phyloP scores from a whole-genome alignment of 768 basidiomycete species.

The Phallus indusiatus region DNA sequence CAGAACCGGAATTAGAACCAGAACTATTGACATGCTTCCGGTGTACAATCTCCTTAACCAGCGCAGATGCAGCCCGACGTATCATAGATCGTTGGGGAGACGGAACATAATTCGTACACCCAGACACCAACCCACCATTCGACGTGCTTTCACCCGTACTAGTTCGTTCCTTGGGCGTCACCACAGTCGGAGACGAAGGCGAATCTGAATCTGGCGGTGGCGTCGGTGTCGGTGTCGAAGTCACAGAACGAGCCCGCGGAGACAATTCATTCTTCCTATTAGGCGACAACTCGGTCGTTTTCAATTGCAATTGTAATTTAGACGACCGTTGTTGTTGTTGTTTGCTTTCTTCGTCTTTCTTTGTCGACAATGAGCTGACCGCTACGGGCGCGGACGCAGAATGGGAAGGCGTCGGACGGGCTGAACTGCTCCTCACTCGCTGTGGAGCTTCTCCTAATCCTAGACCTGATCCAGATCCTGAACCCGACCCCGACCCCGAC shows the following conservation, averaged over 20 bases:
- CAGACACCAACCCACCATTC: neutral
- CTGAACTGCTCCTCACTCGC: neutral
- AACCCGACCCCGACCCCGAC: neutral
- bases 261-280: neutral
- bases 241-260: neutral
- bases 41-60: constrained; percentile 62
- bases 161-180: neutral
- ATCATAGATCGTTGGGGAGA: constrained; percentile 50
- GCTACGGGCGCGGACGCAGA: neutral
- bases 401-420: neutral
- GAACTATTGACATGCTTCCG: constrained; percentile 22
- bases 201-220: neutral
- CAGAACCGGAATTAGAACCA: neutral
- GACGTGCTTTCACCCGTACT: neutral
- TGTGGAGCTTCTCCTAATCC: constrained; percentile 1
- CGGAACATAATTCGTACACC: neutral
- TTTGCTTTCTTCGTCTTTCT: neutral
- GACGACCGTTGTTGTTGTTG: neutral
- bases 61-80: constrained; percentile 49
- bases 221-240: neutral
- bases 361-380: too few species aligned
- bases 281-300: too few species aligned
- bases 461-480: too few species aligned
- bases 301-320: neutral
- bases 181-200: neutral